A percentile compares a stretch with the other conserved stretches of the same genome.
Conservation (phyloP, 257 asterid species). For the Plantago major region DNA sequence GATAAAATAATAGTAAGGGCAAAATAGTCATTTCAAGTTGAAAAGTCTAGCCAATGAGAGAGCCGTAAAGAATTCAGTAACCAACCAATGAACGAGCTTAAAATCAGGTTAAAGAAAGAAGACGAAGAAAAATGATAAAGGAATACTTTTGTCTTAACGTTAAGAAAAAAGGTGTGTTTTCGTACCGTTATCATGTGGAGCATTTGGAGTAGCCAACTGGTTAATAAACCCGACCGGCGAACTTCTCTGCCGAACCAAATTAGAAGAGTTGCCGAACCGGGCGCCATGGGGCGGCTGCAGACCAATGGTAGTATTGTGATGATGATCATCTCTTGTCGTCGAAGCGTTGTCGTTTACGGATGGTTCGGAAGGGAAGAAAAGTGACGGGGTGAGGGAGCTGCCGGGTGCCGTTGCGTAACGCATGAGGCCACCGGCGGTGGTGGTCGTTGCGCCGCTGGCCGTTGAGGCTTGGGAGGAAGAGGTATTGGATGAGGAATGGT, state of each 20-base stretch:
- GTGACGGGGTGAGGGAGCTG: slow-evolving; percentile 18
- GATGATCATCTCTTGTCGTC: slow-evolving; percentile 20
- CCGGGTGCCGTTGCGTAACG: no score
- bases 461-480: no score
- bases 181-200: slow-evolving; percentile 48
- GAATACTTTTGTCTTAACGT: background rate
- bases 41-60: background rate
- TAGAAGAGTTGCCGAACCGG: slow-evolving; percentile 23
- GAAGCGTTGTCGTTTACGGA: slow-evolving; percentile 4
- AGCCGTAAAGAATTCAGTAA: slow-evolving; percentile 10
- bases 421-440: no score
- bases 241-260: slow-evolving; percentile 66
- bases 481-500: no score
- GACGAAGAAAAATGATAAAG: background rate
- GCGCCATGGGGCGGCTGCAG: slow-evolving; percentile 37
- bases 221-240: slow-evolving; percentile 78
- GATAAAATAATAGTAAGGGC: slow-evolving; percentile 6
- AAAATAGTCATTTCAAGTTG: slow-evolving; percentile 17
- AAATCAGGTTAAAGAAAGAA: background rate
- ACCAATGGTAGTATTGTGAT: slow-evolving; percentile 22
- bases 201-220: slow-evolving; percentile 53
- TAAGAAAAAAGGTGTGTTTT: background rate
- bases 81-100: slow-evolving; percentile 19
- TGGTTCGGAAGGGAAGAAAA: slow-evolving; percentile 37
- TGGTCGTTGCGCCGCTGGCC: no score